phyloP scores from a whole-genome alignment of 176 grass and related monocot species.

The Dactylis glomerata region DNA sequence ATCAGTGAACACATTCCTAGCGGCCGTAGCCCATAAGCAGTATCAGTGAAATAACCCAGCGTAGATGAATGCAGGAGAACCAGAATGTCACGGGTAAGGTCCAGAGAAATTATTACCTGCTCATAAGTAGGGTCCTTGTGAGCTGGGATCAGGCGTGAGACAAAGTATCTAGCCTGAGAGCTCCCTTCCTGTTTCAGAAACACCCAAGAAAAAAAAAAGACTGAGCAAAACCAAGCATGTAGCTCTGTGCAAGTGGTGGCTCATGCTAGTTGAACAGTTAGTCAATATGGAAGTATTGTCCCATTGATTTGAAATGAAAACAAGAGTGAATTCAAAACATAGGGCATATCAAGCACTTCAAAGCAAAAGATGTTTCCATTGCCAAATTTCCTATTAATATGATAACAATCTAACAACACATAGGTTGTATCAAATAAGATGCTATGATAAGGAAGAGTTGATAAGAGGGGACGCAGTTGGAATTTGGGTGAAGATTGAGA shows the following conservation, averaged over 20 bases:
- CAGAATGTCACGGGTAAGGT: background rate
- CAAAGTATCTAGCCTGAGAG: slow-evolving; percentile 95
- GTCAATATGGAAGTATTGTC: background rate
- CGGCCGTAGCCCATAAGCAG: background rate
- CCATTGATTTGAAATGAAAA: background rate
- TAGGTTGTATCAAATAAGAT: background rate
- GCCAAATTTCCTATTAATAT: background rate
- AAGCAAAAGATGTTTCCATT: slow-evolving; percentile 6
- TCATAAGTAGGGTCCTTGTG: slow-evolving; percentile 99
- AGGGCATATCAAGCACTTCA: background rate
- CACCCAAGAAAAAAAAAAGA: background rate
- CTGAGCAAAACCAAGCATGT: slow-evolving; percentile 25
- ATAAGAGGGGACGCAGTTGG: background rate
- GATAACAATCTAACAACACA: background rate
- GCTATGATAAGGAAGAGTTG: background rate
- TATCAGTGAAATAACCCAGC: background rate
- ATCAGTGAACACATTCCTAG: background rate
- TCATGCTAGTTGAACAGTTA: slow-evolving; percentile 7
- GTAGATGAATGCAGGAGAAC: background rate
- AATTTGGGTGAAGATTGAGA: background rate
- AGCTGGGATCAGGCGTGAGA: slow-evolving; percentile 95
- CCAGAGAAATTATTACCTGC: slow-evolving; percentile 52
- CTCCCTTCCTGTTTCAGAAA: slow-evolving; percentile 74
- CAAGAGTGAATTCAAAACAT: background rate
- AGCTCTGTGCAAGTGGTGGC: background rate